Conservation (phyloP, 2,329 filamentous ascomycete genomes). For the Trichoderma sp. region DNA sequence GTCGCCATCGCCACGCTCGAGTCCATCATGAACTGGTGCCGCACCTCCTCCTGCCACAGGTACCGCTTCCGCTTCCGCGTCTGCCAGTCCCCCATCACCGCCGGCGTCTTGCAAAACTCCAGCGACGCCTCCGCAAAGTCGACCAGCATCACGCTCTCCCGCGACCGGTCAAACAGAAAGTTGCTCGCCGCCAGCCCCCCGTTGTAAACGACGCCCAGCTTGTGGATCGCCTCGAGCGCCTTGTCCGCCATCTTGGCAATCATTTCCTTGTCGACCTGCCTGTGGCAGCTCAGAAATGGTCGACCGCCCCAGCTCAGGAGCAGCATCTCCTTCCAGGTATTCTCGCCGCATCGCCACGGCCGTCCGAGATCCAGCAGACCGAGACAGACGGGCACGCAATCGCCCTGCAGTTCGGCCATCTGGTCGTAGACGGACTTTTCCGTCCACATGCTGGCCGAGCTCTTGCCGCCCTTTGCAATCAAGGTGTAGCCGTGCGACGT, state of each 20-base stretch:
- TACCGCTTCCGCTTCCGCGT: conserved; percentile 10
- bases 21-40: neutral
- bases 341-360: neutral
- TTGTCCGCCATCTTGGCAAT: neutral
- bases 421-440: conserved; percentile 17
- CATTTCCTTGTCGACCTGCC: conserved; percentile 1
- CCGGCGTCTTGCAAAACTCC: neutral
- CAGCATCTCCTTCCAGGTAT: neutral
- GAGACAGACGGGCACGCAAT: neutral
- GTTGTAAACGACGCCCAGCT: conserved; percentile 1
- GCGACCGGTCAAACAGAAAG: conserved; percentile 7
- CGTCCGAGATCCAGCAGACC: neutral
- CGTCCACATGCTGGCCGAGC: neutral
- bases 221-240: neutral
- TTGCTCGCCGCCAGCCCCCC: neutral
- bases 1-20: neutral
- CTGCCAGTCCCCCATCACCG: neutral
- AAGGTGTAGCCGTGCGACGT: neutral
- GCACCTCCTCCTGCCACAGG: neutral
- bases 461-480: conserved; percentile 11
- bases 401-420: neutral
- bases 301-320: conserved; percentile 11
- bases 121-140: conserved; percentile 3
- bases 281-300: conserved; percentile 1
- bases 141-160: conserved; percentile 2